Conservation (phyloP, 2,329 filamentous ascomycete species). For the Trichoderma sp. region DNA sequence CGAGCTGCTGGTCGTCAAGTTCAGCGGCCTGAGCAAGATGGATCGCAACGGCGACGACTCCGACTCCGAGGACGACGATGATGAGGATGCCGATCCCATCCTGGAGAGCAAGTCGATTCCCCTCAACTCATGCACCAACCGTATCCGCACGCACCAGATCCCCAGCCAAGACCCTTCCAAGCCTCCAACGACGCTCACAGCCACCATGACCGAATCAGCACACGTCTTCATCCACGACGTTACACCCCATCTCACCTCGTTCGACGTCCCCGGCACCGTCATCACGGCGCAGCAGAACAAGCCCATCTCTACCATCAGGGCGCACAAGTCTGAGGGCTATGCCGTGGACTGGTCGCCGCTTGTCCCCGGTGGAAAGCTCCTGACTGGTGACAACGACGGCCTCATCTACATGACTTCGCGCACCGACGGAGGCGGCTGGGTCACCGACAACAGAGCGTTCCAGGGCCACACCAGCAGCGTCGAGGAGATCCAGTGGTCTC, state of each 20-base stretch:
- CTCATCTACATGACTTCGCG: conserved; percentile 85
- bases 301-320: conserved; percentile 80
- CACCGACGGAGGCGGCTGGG: conserved; percentile 84
- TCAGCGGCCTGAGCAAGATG: conserved; percentile 88
- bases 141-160: conserved; percentile 82
- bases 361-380: conserved; percentile 75
- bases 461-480: conserved; percentile 80
- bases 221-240: conserved; percentile 93
- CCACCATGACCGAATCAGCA: conserved; percentile 87
- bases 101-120: conserved; percentile 90
- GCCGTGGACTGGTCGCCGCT: conserved; percentile 91
- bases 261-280: conserved; percentile 81
- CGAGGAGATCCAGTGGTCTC: conserved; percentile 96
- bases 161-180: conserved; percentile 67
- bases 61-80: conserved; percentile 69
- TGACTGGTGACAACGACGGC: conserved; percentile 90
- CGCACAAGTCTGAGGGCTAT: conserved; percentile 93
- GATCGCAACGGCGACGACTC: conserved; percentile 67
- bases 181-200: conserved; percentile 79
- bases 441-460: conserved; percentile 81
- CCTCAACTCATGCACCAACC: conserved; percentile 84
- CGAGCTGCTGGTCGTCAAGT: conserved; percentile 92
- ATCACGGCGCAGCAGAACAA: conserved; percentile 83
- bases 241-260: conserved; percentile 81
- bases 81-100: conserved; percentile 80